phyloP scores from a whole-genome alignment of 306 rosid species.

The Oxytropis ochrocephala region DNA sequence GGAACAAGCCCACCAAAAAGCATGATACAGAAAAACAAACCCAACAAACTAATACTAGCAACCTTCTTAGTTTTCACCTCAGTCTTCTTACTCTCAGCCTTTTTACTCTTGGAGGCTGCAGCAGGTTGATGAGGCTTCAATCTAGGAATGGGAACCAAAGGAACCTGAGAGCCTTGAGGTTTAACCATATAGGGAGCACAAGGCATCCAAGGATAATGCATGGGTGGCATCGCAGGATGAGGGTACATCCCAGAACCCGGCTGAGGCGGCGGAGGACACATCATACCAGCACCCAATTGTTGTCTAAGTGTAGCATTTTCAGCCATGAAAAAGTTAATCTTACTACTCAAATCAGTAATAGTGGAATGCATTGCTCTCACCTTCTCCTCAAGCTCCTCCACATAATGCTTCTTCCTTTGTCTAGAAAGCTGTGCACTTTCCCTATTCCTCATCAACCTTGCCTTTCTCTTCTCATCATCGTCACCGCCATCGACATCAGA shows the following conservation, averaged over 20 bases:
- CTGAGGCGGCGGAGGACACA: conserved; percentile 55
- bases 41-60: conserved; percentile 90
- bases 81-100: conserved; percentile 46
- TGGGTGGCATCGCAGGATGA: conserved; percentile 62
- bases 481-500: conserved; percentile 7
- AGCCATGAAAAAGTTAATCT: conserved; percentile 64
- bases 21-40: conserved; percentile 66
- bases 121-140: conserved; percentile 62
- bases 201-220: conserved; percentile 81
- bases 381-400: conserved; percentile 93
- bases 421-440: conserved; percentile 99
- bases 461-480: conserved; percentile 62
- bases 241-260: conserved; percentile 65
- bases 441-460: conserved; percentile 82
- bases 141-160: conserved; percentile 88
- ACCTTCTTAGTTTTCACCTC: conserved; percentile 88
- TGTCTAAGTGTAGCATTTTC: conserved; percentile 85
- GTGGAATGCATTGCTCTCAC: conserved; percentile 79
- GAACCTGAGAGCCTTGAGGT: conserved; percentile 81
- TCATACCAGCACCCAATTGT: conserved; percentile 60
- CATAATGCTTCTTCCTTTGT: conserved; percentile 95
- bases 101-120: conserved; percentile 51
- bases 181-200: conserved; percentile 69
- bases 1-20: conserved; percentile 86
- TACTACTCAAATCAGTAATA: conserved; percentile 67